Percentiles rank a stretch among this genome's conserved stretches.
Evolutionary conservation across 192 early-diverging fungal species (phyloP).

Genomic region (Entrophospora sp.): DNA sequence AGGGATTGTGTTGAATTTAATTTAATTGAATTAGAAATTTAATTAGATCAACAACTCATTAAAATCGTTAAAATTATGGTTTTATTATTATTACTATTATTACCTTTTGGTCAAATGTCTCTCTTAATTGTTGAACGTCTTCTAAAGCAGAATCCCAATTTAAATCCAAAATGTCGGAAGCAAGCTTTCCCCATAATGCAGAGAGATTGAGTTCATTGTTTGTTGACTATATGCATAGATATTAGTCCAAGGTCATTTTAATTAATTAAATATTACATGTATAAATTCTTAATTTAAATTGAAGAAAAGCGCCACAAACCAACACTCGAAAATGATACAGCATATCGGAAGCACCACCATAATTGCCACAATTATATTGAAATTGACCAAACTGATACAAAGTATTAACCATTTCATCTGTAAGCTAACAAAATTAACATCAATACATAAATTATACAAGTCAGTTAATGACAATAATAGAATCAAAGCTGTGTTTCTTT

Average conservation of each 20-base stretch:
- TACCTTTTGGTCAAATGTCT: constrained; percentile 78
- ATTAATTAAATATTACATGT: not conserved
- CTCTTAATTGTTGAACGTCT: constrained; percentile 78
- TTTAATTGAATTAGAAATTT: too few relatives aligned
- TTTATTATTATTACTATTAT: too few relatives aligned
- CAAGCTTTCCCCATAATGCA: constrained; percentile 95
- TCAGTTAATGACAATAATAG: not conserved
- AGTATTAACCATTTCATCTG: constrained; percentile 72
- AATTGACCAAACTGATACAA: constrained; percentile 84
- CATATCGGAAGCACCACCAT: constrained; percentile 83
- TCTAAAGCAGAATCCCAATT: constrained; percentile 92
- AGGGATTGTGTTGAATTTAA: not conserved
- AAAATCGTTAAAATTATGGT: too few relatives aligned
- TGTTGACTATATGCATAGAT: constrained; percentile 51
- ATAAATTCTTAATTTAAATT: not conserved
- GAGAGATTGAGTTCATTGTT: constrained; percentile 73
- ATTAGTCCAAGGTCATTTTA: not conserved
- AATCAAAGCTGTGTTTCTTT: not conserved
- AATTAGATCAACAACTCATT: too few relatives aligned
- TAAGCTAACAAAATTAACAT: constrained; percentile 47
- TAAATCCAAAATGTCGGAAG: constrained; percentile 82
- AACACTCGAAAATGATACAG: constrained; percentile 90
- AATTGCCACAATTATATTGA: constrained; percentile 88
- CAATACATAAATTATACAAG: not conserved
- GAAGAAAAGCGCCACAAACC: constrained; percentile 32